These are phyloP conservation scores for Metarhizium anisopliae DNA, from an alignment of 2,329 filamentous ascomycete genomes.

Conservation along the genomic window DNA sequence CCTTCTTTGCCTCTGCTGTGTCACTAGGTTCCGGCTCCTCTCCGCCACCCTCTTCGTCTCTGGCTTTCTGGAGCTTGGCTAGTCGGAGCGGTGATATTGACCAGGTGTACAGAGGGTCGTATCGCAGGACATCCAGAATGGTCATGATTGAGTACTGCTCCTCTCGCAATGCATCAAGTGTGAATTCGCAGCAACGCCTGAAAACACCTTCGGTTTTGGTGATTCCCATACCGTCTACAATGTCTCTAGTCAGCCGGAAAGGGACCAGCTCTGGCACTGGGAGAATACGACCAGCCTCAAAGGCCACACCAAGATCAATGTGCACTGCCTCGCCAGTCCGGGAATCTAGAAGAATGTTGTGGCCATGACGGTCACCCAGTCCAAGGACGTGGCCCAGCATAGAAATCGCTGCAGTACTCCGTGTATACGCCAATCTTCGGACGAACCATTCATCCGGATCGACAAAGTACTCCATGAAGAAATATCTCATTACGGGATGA, in stretches of 20 bases:
- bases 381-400: constrained; percentile 91
- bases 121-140: constrained; percentile 92
- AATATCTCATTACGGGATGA: constrained; percentile 89
- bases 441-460: constrained; percentile 96
- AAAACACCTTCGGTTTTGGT: constrained; percentile 94
- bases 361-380: constrained; percentile 86
- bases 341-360: constrained; percentile 91
- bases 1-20: constrained; percentile 29
- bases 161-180: constrained; percentile 85
- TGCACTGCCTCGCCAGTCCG: constrained; percentile 90
- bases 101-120: constrained; percentile 96
- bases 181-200: constrained; percentile 96
- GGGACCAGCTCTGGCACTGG: constrained; percentile 93
- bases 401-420: constrained; percentile 88
- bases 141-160: constrained; percentile 98
- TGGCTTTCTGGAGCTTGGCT: constrained; percentile 54
- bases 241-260: constrained; percentile 86
- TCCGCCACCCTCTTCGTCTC: constrained; percentile 34
- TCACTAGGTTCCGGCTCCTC: constrained; percentile 30
- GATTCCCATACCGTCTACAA: constrained; percentile 95
- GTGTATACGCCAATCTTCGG: constrained; percentile 80
- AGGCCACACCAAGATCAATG: constrained; percentile 93
- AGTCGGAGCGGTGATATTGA: constrained; percentile 66
- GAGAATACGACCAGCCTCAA: constrained; percentile 91
- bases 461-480: constrained; percentile 90